A percentile compares a stretch with the other conserved stretches of the same genome.
Evolutionary conservation across 106 monocot species (phyloP).

Genomic region (Narthecium ossifragum): DNA sequence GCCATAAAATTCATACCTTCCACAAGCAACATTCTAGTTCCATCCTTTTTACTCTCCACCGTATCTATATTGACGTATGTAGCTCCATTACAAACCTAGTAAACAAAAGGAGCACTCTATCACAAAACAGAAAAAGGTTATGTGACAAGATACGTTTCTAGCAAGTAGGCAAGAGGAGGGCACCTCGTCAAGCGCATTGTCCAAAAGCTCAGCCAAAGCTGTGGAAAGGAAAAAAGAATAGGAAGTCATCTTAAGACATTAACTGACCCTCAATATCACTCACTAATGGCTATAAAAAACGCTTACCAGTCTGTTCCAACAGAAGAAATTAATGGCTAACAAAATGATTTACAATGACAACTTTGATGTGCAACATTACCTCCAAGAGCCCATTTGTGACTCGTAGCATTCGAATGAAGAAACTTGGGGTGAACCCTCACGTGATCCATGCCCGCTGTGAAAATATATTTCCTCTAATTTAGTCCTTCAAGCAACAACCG

Average conservation of each 20-base stretch:
- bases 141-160: neutral
- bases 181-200: slow-evolving; percentile 96
- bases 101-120: slow-evolving; percentile 1
- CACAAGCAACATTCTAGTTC: slow-evolving; percentile 68
- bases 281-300: no score
- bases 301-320: no score
- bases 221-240: slow-evolving; percentile 10
- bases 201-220: slow-evolving; percentile 97
- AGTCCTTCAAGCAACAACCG: neutral
- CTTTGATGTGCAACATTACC: slow-evolving; percentile 26
- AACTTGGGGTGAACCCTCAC: slow-evolving; percentile 95
- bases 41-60: slow-evolving; percentile 61
- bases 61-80: slow-evolving; percentile 84
- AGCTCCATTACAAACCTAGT: slow-evolving; percentile 87
- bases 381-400: slow-evolving; percentile 98
- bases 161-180: neutral
- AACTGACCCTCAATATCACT: no score
- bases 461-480: neutral
- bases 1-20: slow-evolving; percentile 63
- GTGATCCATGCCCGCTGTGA: slow-evolving; percentile 68
- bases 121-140: neutral
- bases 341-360: neutral
- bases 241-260: neutral
- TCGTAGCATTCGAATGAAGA: slow-evolving; percentile 97
- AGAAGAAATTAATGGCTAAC: neutral